Base-by-base conservation (phyloP, 1,139 yeast genomes). In the Pneumocystis murina region DNA sequence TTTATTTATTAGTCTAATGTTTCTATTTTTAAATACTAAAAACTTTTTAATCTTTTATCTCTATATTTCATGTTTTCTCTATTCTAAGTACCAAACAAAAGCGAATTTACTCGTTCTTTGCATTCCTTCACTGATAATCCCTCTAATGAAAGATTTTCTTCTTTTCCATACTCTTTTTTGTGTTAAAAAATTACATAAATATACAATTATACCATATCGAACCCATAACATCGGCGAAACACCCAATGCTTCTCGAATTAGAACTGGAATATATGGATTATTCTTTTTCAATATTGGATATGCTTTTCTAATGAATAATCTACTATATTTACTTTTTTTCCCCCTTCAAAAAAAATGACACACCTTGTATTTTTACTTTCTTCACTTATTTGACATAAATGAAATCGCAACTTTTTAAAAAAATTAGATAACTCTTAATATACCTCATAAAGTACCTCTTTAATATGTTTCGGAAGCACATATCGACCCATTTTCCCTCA, bases 161-260 rank as follows among this genome's bases (percentile, higher is more conserved):
- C 60, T 30, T 16, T 58, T 12, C 60, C 60, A 30, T 38, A 58
- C 39, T 58, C 60, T 58, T 38, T 16, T 48, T 20, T 40, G 3
- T 30, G 7, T 58, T 12, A 58, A 40, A 12, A 58, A 12, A 58
- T 12, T 30, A 2, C 3, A 38, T 8, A 58, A 3, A 10, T 30
- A 17, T 6, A 30, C 14, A 24, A 3, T 70, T 75, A 48, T 68
- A 74, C 77, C 77, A 67, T 84, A 84, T 73, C 95, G 83, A 59
- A 90, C 87, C 66, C 84, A 85, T 64, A 86, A 80, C 66, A 84
- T 80, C 59, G 95, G 94, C 61, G 84, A 80, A 65, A 85, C 80
- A 63, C 89, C 90, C 66, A 78, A 78, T 63, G 89, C 83, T 75
- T 87, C 95, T 75, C 95, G 84, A 69, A 87, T 80, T 71, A 87